Evolutionary conservation across 1,139 yeast species (phyloP).

Genomic region (Candida albicans): DNA sequence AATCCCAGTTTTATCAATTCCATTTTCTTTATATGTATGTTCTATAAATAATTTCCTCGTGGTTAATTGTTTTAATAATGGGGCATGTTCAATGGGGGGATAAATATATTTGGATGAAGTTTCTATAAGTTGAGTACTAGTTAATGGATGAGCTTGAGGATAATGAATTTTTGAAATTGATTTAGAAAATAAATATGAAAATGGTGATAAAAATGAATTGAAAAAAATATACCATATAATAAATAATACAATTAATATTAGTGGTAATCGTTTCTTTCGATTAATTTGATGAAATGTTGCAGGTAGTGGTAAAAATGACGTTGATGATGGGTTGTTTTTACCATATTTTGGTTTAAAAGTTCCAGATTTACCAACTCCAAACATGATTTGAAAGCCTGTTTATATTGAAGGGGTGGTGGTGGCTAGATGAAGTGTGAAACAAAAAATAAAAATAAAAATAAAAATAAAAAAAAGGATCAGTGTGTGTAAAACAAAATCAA

Average conservation of each 20-base stretch:
- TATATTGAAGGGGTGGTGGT: too few relatives aligned
- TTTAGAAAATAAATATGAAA: slow-evolving; percentile 10
- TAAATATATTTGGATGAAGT: slow-evolving; percentile 56
- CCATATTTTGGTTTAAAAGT: slow-evolving; percentile 30
- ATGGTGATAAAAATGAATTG: slow-evolving; percentile 21
- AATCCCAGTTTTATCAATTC: slow-evolving; percentile 33
- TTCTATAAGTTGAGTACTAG: slow-evolving; percentile 35
- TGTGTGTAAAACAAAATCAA: too few relatives aligned
- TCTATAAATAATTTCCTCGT: slow-evolving; percentile 50
- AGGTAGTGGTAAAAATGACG: slow-evolving; percentile 34
- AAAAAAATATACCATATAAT: slow-evolving; percentile 24
- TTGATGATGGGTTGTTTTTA: slow-evolving; percentile 6
- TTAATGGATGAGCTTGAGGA: slow-evolving; percentile 38
- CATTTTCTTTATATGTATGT: slow-evolving; percentile 41
- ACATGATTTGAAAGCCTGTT: slow-evolving; percentile 1
- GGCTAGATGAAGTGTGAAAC: too few relatives aligned
- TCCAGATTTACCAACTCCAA: slow-evolving; percentile 3
- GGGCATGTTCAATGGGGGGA: slow-evolving; percentile 69
- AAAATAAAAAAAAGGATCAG: too few relatives aligned
- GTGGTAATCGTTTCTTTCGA: slow-evolving; percentile 19
- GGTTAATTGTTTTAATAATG: slow-evolving; percentile 55
- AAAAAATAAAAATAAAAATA: too few relatives aligned
- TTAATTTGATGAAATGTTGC: slow-evolving; percentile 28
- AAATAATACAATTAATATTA: slow-evolving; percentile 19
- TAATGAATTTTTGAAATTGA: slow-evolving; percentile 17